A percentile compares a stretch with the other conserved stretches of the same genome.
Conservation (phyloP, 2,329 filamentous ascomycete species). For the Paraconiothyrium brasiliense region DNA sequence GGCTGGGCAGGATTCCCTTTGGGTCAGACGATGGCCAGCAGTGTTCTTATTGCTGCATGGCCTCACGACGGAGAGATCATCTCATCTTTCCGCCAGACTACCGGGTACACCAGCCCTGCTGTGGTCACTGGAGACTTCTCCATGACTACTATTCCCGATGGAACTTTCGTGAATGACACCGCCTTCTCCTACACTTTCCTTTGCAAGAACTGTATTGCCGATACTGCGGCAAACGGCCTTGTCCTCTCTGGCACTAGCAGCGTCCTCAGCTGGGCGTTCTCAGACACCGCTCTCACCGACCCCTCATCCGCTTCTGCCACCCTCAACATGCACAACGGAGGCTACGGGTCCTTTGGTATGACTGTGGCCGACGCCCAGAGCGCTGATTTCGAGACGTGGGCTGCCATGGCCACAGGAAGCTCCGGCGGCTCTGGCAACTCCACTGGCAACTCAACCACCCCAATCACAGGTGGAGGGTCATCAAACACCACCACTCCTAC, state of each 20-base stretch:
- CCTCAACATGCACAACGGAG: slow-evolving; percentile 43
- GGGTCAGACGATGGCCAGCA: slow-evolving; percentile 59
- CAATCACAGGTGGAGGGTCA: slow-evolving; percentile 37
- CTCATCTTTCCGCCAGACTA: slow-evolving; percentile 57
- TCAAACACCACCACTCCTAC: slow-evolving; percentile 24
- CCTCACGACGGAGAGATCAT: slow-evolving; percentile 59
- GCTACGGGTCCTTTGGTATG: slow-evolving; percentile 46
- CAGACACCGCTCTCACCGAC: slow-evolving; percentile 35
- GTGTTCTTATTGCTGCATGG: slow-evolving; percentile 64
- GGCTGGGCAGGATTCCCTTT: slow-evolving; percentile 64
- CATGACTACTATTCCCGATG: slow-evolving; percentile 59
- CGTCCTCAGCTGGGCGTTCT: slow-evolving; percentile 46
- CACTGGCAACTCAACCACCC: slow-evolving; percentile 38
- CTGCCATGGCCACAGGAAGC: slow-evolving; percentile 40
- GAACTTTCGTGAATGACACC: slow-evolving; percentile 63
- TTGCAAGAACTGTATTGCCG: slow-evolving; percentile 53
- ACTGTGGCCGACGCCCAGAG: slow-evolving; percentile 40
- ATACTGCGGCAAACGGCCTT: slow-evolving; percentile 27
- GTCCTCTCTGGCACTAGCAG: slow-evolving; percentile 38
- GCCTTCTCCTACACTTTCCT: slow-evolving; percentile 66
- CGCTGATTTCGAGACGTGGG: slow-evolving; percentile 46
- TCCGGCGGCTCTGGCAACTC: slow-evolving; percentile 19
- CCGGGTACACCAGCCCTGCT: slow-evolving; percentile 60
- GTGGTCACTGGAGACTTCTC: slow-evolving; percentile 55
- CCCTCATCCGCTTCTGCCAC: slow-evolving; percentile 32